phyloP scores from a whole-genome alignment of 2,329 filamentous ascomycete genomes.

The Colletotrichum theobromicola region DNA sequence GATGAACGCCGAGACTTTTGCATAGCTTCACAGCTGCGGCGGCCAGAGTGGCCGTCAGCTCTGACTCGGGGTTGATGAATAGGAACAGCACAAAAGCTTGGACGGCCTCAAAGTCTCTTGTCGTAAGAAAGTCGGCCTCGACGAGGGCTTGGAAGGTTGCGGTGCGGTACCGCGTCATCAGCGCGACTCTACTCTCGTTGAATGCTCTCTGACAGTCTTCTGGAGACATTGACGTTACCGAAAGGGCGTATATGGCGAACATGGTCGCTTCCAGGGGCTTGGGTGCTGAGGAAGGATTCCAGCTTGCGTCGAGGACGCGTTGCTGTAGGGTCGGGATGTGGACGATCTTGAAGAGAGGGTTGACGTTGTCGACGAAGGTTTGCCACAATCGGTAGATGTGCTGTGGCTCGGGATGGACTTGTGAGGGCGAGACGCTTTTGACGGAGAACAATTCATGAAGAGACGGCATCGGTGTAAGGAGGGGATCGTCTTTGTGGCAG shows the following conservation, averaged over 20 bases:
- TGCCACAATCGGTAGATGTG: slow-evolving; percentile 36
- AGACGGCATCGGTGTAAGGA: slow-evolving; percentile 9
- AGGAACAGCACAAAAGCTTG: slow-evolving; percentile 35
- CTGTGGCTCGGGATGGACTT: slow-evolving; percentile 33
- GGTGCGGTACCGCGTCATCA: slow-evolving; percentile 27
- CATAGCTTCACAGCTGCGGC: slow-evolving; percentile 27
- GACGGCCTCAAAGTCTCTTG: slow-evolving; percentile 31
- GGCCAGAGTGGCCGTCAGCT: slow-evolving; percentile 28
- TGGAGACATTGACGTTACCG: slow-evolving; percentile 25
- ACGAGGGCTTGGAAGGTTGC: slow-evolving; percentile 29
- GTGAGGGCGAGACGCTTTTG: not conserved
- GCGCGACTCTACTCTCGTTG: slow-evolving; percentile 4
- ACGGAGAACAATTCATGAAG: slow-evolving; percentile 8
- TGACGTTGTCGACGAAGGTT: slow-evolving; percentile 34
- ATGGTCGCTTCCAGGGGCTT: slow-evolving; percentile 28
- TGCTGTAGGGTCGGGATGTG: slow-evolving; percentile 37
- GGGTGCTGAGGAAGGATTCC: slow-evolving; percentile 22
- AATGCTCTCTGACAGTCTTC: slow-evolving; percentile 22
- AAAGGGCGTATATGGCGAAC: slow-evolving; percentile 32
- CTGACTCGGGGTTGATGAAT: slow-evolving; percentile 30
- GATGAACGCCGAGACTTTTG: slow-evolving; percentile 30
- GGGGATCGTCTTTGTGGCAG: slow-evolving; percentile 25
- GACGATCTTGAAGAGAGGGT: slow-evolving; percentile 35
- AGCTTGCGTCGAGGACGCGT: slow-evolving; percentile 32
- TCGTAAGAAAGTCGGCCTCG: slow-evolving; percentile 29